Conservation (phyloP, 805 yeast genomes). For the Nakazawaea sp. region DNA sequence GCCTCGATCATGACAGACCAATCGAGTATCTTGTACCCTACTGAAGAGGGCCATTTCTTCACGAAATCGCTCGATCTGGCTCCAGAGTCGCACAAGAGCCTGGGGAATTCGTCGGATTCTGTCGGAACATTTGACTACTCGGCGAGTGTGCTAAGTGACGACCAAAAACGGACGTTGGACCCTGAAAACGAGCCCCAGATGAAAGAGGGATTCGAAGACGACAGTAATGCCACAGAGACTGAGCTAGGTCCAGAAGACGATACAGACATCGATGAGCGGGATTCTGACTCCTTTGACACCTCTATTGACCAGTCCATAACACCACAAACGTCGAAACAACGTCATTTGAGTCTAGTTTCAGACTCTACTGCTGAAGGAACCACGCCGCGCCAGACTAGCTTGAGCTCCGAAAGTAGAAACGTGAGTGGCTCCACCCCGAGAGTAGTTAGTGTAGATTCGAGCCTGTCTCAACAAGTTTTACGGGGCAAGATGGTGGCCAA, state of each 20-base stretch:
- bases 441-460: background rate
- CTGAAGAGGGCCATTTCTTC: constrained; percentile 26
- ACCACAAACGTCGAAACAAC: constrained; percentile 11
- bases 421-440: background rate
- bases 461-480: background rate
- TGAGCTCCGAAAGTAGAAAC: background rate
- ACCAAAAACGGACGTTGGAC: background rate
- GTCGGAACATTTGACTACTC: background rate
- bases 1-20: constrained; percentile 10
- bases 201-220: background rate
- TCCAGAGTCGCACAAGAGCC: background rate
- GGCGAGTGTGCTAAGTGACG: background rate
- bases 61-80: constrained; percentile 6
- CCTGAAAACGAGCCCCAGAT: background rate
- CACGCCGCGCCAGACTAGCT: too few relatives aligned
- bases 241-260: background rate
- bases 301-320: background rate
- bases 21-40: constrained; percentile 17
- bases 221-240: constrained; percentile 8
- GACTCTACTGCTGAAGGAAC: background rate
- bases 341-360: background rate
- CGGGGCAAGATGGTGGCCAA: background rate
- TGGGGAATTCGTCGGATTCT: too few relatives aligned
- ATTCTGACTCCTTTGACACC: background rate
- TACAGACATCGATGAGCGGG: background rate